A percentile compares a stretch with the other conserved stretches of the same genome.
These are phyloP conservation scores for Ceratocystis diversiconidia DNA, from an alignment of 2,329 filamentous ascomycete species.

Conservation along the genomic window DNA sequence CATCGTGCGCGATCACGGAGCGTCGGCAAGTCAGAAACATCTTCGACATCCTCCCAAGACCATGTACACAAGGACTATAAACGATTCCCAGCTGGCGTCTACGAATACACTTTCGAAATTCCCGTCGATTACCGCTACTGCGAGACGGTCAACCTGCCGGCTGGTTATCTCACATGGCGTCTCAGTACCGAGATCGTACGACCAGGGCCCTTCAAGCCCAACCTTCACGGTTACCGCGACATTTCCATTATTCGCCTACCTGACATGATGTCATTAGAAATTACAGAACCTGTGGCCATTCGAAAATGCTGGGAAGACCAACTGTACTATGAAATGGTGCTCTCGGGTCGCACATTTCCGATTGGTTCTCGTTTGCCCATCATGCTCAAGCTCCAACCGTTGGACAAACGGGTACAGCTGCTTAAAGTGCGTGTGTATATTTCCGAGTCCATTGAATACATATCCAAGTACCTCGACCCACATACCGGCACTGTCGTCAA, in stretches of 20 bases:
- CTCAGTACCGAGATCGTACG: conserved; percentile 74
- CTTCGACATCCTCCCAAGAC: not conserved
- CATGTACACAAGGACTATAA: conserved; percentile 58
- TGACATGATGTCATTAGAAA: conserved; percentile 75
- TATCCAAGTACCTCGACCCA: conserved; percentile 37
- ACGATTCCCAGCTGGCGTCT: conserved; percentile 61
- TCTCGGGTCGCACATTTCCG: conserved; percentile 88
- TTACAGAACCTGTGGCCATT: conserved; percentile 86
- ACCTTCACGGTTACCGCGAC: conserved; percentile 69
- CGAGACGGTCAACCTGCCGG: conserved; percentile 76
- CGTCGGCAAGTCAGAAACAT: conserved; percentile 46
- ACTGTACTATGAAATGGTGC: conserved; percentile 88
- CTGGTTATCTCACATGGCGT: conserved; percentile 78
- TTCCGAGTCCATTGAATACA: conserved; percentile 82
- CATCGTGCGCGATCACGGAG: conserved; percentile 64
- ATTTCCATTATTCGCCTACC: conserved; percentile 73
- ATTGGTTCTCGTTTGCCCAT: conserved; percentile 79
- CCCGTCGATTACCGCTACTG: conserved; percentile 78
- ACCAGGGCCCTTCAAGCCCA: conserved; percentile 78
- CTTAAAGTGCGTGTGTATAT: conserved; percentile 86
- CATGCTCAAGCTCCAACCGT: conserved; percentile 80
- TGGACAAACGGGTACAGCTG: conserved; percentile 75
- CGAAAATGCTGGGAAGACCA: conserved; percentile 91
- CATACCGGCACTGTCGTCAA: conserved; percentile 2
- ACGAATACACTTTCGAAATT: conserved; percentile 65